Evolutionary conservation across 495 filamentous ascomycete species (phyloP), one percentile per base, ranked within the genome.

Genomic region (Lepidopterella palustris): DNA sequence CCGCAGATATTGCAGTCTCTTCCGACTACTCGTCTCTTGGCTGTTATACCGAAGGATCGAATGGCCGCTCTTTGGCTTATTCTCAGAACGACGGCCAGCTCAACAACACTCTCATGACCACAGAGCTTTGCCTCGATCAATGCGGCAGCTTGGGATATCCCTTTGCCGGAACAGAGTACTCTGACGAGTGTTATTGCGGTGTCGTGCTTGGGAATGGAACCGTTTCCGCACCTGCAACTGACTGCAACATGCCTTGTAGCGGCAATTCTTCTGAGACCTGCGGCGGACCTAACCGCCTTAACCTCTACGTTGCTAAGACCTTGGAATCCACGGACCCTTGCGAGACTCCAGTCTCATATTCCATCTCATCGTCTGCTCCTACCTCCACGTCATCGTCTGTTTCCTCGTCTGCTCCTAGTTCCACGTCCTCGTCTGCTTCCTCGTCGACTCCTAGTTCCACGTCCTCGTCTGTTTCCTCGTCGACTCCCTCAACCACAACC

Each of bases 21-120:
- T 67, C 64, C 25, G 77, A 81, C 64, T 82, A 80, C 63, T 58
- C 62, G 28, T 62, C 72, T 31, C 63, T 82, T n/a, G 82, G 82
- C 52, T 85, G 82, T 65, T 83, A 77, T 64, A 79, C 78, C 26
- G 82, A 84, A 53, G 75, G 80, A 55, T 71, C 74, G 0, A 60
- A 45, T 31, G 79, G 79, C 32, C 78, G 76, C 21, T 76, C 82
- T 0, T 70, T 85, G 25, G 72, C 72, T 1, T 80, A 77, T 66
- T 63, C 61, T 2, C 61, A 63, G 31, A 59, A 25, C 71, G 64
- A 53, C 73, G 63, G 73, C 45, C 63, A 71, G 45, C 55, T 82
- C 29, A 61, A 67, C 56, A 35, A 58, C 3, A 32, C 66, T 3
- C 68, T 61, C 27, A 31, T 81, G 66, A 78, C 78, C 24, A 76